A percentile compares a stretch with the other conserved stretches of the same genome.
These are phyloP conservation scores for Flaveria floridana DNA, from an alignment of 140 eudicot genomes.

Conservation along the genomic window DNA sequence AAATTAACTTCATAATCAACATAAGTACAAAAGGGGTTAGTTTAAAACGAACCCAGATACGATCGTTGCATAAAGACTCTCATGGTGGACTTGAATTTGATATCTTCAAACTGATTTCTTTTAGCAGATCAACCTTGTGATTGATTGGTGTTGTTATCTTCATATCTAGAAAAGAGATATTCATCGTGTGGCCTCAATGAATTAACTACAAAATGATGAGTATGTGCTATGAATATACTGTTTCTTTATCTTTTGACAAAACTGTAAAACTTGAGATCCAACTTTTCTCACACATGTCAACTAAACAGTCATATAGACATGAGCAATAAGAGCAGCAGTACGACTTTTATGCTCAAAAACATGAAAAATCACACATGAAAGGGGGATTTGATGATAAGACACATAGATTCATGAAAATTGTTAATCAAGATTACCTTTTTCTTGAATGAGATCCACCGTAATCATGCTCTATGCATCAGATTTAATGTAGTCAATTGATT, in stretches of 20 bases:
- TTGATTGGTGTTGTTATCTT: neutral
- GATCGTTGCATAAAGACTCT: neutral
- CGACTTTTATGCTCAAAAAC: too few species aligned
- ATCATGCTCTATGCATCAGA: neutral
- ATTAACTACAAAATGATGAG: neutral
- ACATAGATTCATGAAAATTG: neutral
- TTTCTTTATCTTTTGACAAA: neutral
- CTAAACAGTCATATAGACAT: too few species aligned
- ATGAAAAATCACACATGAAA: too few species aligned
- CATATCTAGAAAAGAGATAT: neutral
- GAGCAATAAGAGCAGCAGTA: too few species aligned
- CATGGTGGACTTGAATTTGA: neutral
- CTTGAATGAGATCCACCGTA: neutral
- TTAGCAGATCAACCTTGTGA: neutral
- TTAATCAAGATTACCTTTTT: constrained; percentile 21
- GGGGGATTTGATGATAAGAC: neutral
- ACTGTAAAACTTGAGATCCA: neutral
- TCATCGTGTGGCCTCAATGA: neutral
- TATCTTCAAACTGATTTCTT: neutral
- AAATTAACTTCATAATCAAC: neutral
- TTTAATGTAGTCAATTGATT: constrained; percentile 27
- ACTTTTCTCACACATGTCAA: neutral
- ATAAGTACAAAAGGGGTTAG: neutral
- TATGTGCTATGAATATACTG: too few species aligned
- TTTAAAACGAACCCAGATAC: neutral